Conservation (phyloP, 2,329 filamentous ascomycete species). For the Nigrospora osmanthi region DNA sequence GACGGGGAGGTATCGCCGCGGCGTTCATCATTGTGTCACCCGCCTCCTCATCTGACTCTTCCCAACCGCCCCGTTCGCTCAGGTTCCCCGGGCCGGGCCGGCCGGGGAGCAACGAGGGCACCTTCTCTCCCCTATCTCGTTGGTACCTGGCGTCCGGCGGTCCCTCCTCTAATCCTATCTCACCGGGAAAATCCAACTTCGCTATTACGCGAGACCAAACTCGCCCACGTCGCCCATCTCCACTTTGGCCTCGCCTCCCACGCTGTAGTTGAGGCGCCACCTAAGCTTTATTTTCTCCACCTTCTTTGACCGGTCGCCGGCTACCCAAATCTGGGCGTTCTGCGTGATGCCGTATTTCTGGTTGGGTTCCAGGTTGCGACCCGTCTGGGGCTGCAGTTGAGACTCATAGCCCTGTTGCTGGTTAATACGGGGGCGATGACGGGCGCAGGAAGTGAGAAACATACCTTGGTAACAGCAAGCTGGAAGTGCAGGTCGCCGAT, state of each 20-base stretch:
- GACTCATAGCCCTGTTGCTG: constrained; percentile 64
- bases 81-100: too few relatives aligned
- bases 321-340: constrained; percentile 65
- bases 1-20: too few relatives aligned
- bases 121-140: background rate
- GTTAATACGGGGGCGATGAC: constrained; percentile 3
- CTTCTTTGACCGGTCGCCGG: constrained; percentile 58
- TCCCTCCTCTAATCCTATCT: background rate
- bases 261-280: constrained; percentile 77
- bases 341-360: constrained; percentile 72
- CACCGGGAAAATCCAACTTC: background rate
- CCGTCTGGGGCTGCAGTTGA: constrained; percentile 77
- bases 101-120: background rate
- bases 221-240: constrained; percentile 82
- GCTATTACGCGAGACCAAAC: constrained; percentile 58
- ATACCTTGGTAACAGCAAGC: constrained; percentile 86
- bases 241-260: constrained; percentile 58
- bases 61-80: too few relatives aligned
- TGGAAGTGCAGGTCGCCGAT: constrained; percentile 83
- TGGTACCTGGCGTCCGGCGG: background rate
- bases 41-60: too few relatives aligned
- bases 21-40: too few relatives aligned
- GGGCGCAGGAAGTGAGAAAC: constrained; percentile 5
- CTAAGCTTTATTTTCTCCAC: constrained; percentile 80
- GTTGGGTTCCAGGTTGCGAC: constrained; percentile 67